Evolutionary conservation across 2,329 filamentous ascomycete genomes (phyloP), one percentile per base, ranked within the genome.

Genomic region (Plenodomus lindquistii): DNA sequence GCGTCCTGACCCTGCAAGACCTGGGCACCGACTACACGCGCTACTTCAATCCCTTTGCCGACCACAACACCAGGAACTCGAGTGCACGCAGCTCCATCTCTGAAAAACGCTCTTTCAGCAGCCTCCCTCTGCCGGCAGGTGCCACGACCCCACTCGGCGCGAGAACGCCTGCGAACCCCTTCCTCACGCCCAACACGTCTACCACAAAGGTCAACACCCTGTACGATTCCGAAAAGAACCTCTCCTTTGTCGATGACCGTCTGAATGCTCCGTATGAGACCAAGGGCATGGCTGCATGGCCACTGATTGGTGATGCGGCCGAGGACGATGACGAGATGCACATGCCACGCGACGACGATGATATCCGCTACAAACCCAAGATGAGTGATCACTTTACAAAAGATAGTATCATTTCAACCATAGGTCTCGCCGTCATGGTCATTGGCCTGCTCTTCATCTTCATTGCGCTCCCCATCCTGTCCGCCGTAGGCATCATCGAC

Each of bases 301-400:
- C 79, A 4, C 58, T 82, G 17, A 79, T 79, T 53, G 67, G 71
- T 13, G 75, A 81, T 50, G 74, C 81, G 50, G 71, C 75, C 40
- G 81, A 83, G 58, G 73, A 73, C 20, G 81, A 83, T 52, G 81
- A 83, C 52, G 76, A 78, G 20, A 73, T 81, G 65, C 80, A 83
- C 49, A 77, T 79, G 70, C 80, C 81, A 9, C 68, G 70, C 39
- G 75, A 75, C 40, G 77, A 81, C 53, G 76, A 79, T 44, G 78
- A 81, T 49, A 68, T 73, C 48, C 65, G 57, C 36, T 72, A 72
- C 62, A 79, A 72, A 54, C 65, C 76, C 7, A 73, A 61, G 15
- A 65, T 72, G 49, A 72, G 65, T 40, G 78, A 81, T 18, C 76
- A 77, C 53, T 77, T 79, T 42, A 66, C 71, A 7, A 69, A 68